Conservation (phyloP, 1,139 yeast genomes). For the Yamadazyma trypodendri region DNA sequence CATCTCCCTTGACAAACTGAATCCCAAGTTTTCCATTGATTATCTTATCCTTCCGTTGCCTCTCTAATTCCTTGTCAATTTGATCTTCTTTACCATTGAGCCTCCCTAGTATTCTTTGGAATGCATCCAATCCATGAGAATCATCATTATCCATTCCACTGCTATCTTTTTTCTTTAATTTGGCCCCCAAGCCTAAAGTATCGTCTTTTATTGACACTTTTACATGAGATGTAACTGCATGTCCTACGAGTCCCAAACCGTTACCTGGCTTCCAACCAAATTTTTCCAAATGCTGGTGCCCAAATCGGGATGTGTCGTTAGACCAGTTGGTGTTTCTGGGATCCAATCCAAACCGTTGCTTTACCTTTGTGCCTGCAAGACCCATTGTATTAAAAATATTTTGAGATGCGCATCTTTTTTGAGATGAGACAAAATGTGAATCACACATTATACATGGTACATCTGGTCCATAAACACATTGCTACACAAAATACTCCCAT, state of each 20-base stretch:
- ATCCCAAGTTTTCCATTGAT: slow-evolving; percentile 84
- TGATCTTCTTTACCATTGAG: slow-evolving; percentile 73
- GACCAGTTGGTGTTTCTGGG: slow-evolving; percentile 97
- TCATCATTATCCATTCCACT: slow-evolving; percentile 74
- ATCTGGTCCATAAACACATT: too few species aligned
- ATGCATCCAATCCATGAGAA: slow-evolving; percentile 88
- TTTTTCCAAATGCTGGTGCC: slow-evolving; percentile 77
- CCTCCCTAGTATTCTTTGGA: slow-evolving; percentile 85
- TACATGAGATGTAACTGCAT: slow-evolving; percentile 72
- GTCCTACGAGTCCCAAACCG: slow-evolving; percentile 75
- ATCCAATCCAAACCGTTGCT: slow-evolving; percentile 86
- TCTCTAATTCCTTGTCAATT: slow-evolving; percentile 58
- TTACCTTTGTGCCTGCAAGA: slow-evolving; percentile 78
- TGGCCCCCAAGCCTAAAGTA: slow-evolving; percentile 84
- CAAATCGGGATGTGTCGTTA: slow-evolving; percentile 78
- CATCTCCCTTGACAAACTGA: slow-evolving; percentile 82
- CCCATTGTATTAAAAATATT: slow-evolving; percentile 55
- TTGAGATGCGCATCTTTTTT: slow-evolving; percentile 11
- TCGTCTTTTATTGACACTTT: slow-evolving; percentile 81
- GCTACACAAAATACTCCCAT: too few species aligned
- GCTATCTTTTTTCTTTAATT: slow-evolving; percentile 51
- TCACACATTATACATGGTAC: neutral
- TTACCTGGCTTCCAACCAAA: slow-evolving; percentile 92
- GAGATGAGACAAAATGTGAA: slow-evolving; percentile 2
- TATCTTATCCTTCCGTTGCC: slow-evolving; percentile 63